These are phyloP conservation scores for Plicaturopsis crispa DNA, from an alignment of 768 basidiomycete genomes.

Conservation along the genomic window DNA sequence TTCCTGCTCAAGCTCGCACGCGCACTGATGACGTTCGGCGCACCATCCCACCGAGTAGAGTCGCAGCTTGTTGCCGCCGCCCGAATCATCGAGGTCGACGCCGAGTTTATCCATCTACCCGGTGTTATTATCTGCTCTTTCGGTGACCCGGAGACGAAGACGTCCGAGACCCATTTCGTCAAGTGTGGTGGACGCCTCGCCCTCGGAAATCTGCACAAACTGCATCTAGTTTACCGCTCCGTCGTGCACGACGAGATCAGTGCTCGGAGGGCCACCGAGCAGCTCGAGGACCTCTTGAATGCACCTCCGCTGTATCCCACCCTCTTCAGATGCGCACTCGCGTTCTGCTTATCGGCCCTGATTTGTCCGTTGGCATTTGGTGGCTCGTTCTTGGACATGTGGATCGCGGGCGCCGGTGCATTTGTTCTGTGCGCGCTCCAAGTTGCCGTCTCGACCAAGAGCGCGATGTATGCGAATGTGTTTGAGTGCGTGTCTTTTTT, in stretches of 20 bases:
- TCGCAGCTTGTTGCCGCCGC: constrained; percentile 87
- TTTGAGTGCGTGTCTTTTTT: constrained; percentile 62
- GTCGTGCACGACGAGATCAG: constrained; percentile 92
- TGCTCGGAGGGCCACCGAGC: constrained; percentile 63
- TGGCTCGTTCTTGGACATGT: constrained; percentile 80
- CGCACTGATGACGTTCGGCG: constrained; percentile 86
- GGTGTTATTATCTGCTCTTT: constrained; percentile 82
- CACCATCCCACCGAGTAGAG: constrained; percentile 91
- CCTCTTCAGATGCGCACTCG: constrained; percentile 55
- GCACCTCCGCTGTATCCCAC: constrained; percentile 59
- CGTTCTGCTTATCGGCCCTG: constrained; percentile 63
- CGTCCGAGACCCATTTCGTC: constrained; percentile 84
- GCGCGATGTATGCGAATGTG: constrained; percentile 79
- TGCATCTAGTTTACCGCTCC: constrained; percentile 76
- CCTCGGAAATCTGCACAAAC: constrained; percentile 77
- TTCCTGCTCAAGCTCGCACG: constrained; percentile 84
- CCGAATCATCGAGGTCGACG: constrained; percentile 82
- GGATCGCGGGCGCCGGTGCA: constrained; percentile 66
- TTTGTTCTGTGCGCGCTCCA: constrained; percentile 65
- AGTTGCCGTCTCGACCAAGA: constrained; percentile 66
- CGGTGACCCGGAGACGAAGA: constrained; percentile 83
- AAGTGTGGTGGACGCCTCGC: constrained; percentile 72
- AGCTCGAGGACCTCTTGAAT: constrained; percentile 55
- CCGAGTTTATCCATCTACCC: constrained; percentile 85
- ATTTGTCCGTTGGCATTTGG: constrained; percentile 86